Conservation (phyloP, 176 grass and related monocot species). For the Neostapfia colusana region DNA sequence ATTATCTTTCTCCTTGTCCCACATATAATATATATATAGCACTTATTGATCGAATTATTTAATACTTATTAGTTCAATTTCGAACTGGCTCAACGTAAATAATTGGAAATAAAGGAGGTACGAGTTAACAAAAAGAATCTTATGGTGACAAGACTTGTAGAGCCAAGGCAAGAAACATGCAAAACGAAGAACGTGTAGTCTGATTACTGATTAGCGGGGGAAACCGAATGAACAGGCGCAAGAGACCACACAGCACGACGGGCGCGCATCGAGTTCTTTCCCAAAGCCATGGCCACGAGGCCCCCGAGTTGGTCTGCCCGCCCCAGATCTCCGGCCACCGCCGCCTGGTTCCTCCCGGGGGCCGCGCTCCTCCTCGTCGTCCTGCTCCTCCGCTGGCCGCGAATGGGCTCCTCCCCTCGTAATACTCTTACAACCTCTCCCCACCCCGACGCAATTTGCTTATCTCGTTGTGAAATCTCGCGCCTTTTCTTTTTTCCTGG, state of each 20-base stretch:
- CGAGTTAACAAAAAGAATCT: too few relatives aligned
- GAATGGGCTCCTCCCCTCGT: slow-evolving; percentile 51
- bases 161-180: too few relatives aligned
- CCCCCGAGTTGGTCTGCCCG: slow-evolving; percentile 3
- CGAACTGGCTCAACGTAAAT: too few relatives aligned
- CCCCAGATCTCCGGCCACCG: slow-evolving; percentile 49
- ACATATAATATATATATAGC: too few relatives aligned
- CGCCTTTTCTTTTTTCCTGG: not conserved
- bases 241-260: not conserved
- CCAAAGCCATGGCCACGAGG: slow-evolving; percentile 35
- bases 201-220: too few relatives aligned
- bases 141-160: too few relatives aligned
- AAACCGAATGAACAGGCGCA: too few relatives aligned
- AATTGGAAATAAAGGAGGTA: too few relatives aligned
- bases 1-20: too few relatives aligned
- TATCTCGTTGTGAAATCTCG: not conserved
- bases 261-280: not conserved
- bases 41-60: too few relatives aligned
- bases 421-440: not conserved
- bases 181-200: too few relatives aligned
- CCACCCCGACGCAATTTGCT: not conserved
- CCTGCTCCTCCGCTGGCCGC: slow-evolving; percentile 40
- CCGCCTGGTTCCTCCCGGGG: slow-evolving; percentile 60
- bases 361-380: slow-evolving; percentile 49
- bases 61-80: too few relatives aligned